Evolutionary conservation across 441 rosid species (phyloP).

Genomic region (Brassica balearica): DNA sequence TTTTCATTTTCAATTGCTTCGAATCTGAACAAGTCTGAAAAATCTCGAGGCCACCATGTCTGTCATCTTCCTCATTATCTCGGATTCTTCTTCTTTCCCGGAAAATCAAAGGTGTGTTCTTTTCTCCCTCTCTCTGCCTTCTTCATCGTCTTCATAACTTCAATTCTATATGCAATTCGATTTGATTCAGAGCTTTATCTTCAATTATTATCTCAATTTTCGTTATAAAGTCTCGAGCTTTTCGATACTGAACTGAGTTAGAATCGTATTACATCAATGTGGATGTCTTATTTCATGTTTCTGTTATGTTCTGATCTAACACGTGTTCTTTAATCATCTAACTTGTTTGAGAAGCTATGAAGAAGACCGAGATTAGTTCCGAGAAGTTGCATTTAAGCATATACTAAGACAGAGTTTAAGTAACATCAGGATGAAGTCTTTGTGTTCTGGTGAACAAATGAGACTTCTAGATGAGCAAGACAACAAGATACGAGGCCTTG

Average conservation of each 20-base stretch:
- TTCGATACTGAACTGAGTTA: background rate
- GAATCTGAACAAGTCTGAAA: background rate
- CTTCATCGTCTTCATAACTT: constrained; percentile 26
- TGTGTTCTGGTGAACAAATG: constrained; percentile 6
- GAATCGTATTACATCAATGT: background rate
- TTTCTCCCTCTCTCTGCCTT: background rate
- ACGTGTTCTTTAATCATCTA: background rate
- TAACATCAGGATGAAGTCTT: background rate
- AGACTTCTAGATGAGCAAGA: background rate
- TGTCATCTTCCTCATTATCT: background rate
- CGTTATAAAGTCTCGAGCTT: background rate
- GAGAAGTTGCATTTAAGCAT: background rate
- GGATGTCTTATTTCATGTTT: background rate
- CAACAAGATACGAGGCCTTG: background rate
- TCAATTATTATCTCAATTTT: background rate
- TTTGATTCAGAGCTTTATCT: background rate
- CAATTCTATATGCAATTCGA: constrained; percentile 24
- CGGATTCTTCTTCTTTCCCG: constrained; percentile 18
- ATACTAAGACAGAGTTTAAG: background rate
- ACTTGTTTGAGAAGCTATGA: background rate
- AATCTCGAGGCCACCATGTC: background rate
- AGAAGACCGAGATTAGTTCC: background rate
- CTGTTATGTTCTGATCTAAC: background rate
- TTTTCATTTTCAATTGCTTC: background rate
- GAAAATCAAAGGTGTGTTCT: background rate